Evolutionary conservation across 23 red algal genomes (phyloP).

Genomic region (Gracilaria vermiculophylla): DNA sequence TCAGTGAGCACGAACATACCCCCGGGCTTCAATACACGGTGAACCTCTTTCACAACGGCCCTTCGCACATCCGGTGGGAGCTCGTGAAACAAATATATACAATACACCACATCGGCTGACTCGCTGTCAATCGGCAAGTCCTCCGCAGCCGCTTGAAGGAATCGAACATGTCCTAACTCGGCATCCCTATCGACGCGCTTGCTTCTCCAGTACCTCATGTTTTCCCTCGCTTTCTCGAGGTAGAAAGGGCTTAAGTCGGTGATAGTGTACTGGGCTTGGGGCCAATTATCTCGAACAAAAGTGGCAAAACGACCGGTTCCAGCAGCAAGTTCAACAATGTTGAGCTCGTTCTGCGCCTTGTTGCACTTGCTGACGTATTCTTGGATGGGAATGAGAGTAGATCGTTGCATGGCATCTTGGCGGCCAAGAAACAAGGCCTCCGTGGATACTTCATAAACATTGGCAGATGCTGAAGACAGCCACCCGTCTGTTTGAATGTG

Average conservation of each 20-base stretch:
- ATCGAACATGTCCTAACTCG: neutral
- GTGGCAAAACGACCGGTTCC: conserved; percentile 70
- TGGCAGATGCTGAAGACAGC: conserved; percentile 56
- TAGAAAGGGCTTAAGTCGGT: conserved; percentile 90
- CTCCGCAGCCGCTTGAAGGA: conserved; percentile 66
- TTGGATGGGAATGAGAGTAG: conserved; percentile 35
- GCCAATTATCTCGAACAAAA: conserved; percentile 47
- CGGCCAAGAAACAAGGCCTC: conserved; percentile 67
- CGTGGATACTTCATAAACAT: conserved; percentile 60
- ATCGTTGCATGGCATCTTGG: conserved; percentile 78
- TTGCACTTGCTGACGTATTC: neutral
- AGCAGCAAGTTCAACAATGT: conserved; percentile 20
- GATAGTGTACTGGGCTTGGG: neutral
- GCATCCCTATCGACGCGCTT: neutral
- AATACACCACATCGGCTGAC: conserved; percentile 62
- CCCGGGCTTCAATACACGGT: conserved; percentile 27
- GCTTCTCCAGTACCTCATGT: conserved; percentile 29
- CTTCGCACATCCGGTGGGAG: conserved; percentile 42
- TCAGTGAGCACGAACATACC: conserved; percentile 66
- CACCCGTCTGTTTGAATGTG: conserved; percentile 87
- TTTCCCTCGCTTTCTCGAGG: conserved; percentile 58
- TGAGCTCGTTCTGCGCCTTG: neutral
- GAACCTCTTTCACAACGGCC: neutral
- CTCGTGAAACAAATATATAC: conserved; percentile 84
- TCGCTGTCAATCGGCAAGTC: conserved; percentile 18